These are phyloP conservation scores for Penicillium fuscoglaucum DNA, from an alignment of 2,329 filamentous ascomycete genomes.

Conservation along the genomic window DNA sequence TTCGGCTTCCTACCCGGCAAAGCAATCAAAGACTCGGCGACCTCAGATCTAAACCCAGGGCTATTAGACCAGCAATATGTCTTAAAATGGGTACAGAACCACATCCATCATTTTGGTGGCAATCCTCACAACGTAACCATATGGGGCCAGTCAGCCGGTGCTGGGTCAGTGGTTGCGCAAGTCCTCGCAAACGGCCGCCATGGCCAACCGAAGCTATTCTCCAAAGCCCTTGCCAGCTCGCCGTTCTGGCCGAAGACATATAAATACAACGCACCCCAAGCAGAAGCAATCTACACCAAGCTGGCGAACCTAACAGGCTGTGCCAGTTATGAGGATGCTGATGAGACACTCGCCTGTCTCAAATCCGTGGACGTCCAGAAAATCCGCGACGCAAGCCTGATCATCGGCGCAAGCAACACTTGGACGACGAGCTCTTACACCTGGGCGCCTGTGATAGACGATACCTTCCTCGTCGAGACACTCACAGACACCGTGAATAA, in stretches of 20 bases:
- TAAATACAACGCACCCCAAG: constrained; percentile 51
- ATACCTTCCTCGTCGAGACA: constrained; percentile 50
- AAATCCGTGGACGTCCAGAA: constrained; percentile 56
- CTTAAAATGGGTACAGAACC: constrained; percentile 55
- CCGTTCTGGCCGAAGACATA: constrained; percentile 64
- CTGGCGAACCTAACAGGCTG: constrained; percentile 54
- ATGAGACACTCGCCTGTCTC: constrained; percentile 55
- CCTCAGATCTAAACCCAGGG: constrained; percentile 54
- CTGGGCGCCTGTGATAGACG: constrained; percentile 63
- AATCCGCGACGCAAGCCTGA: constrained; percentile 54
- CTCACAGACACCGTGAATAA: constrained; percentile 48
- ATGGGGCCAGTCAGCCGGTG: constrained; percentile 58
- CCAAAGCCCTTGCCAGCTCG: constrained; percentile 52
- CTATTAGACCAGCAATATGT: constrained; percentile 55
- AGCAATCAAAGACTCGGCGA: constrained; percentile 46
- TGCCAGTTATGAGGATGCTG: constrained; percentile 20
- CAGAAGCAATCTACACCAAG: constrained; percentile 53
- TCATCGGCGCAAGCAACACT: constrained; percentile 51
- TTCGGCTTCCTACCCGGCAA: constrained; percentile 57
- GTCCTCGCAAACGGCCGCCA: constrained; percentile 52
- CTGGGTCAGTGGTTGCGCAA: constrained; percentile 41
- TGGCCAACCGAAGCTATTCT: constrained; percentile 49
- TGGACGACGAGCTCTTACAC: constrained; percentile 59
- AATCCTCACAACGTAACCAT: constrained; percentile 55
- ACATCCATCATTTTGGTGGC: constrained; percentile 57